Evolutionary conservation across 2,329 filamentous ascomycete genomes (phyloP).

Genomic region (Arthrobotrys conoides): DNA sequence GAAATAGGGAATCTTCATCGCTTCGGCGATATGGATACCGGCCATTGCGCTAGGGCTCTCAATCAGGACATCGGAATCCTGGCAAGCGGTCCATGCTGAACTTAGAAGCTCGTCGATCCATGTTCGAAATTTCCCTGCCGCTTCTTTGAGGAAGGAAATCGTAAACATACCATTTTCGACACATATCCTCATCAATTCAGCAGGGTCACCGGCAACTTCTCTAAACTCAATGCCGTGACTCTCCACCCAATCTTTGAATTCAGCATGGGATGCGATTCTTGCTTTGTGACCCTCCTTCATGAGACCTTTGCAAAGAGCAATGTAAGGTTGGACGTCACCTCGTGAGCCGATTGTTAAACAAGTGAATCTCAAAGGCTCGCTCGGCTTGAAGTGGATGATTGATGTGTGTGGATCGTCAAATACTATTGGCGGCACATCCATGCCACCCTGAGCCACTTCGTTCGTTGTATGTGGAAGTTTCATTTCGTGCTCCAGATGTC

Average conservation of each 20-base stretch:
- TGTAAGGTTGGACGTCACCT: constrained; percentile 97
- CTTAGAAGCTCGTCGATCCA: constrained; percentile 92
- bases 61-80: constrained; percentile 89
- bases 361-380: constrained; percentile 83
- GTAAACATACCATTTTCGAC: constrained; percentile 99
- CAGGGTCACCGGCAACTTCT: constrained; percentile 89
- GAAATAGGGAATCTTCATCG: constrained; percentile 93
- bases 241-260: constrained; percentile 90
- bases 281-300: constrained; percentile 87
- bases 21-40: constrained; percentile 96
- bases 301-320: constrained; percentile 92
- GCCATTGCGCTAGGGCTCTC: constrained; percentile 98
- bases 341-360: constrained; percentile 96
- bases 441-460: constrained; percentile 49
- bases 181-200: constrained; percentile 93
- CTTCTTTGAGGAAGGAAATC: constrained; percentile 87
- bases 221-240: constrained; percentile 95
- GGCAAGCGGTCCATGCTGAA: constrained; percentile 85
- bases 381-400: constrained; percentile 90
- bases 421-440: constrained; percentile 79
- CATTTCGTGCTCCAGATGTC: constrained; percentile 67
- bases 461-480: constrained; percentile 65
- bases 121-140: constrained; percentile 74
- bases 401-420: constrained; percentile 92
- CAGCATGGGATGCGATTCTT: constrained; percentile 89